Conservation (phyloP, 2,329 filamentous ascomycete genomes). For the Xylaria polymorpha region DNA sequence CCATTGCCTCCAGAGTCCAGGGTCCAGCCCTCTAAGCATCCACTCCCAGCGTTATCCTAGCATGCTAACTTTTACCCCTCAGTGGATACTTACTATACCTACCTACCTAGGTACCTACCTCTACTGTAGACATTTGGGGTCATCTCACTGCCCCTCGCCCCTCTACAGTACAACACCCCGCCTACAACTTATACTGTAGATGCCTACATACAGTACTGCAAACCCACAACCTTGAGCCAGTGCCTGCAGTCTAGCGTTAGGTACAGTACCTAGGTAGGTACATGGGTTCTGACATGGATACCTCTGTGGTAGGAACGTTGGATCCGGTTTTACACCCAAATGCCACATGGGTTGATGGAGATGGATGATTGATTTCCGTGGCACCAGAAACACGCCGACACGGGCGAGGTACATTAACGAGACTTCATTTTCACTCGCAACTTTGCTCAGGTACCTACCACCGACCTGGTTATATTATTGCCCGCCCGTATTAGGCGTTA, state of each 20-base stretch:
- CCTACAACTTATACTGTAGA: not conserved
- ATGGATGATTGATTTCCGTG: conserved; percentile 31
- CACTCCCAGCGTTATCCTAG: conserved; percentile 1
- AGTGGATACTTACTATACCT: conserved; percentile 14
- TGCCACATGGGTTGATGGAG: not conserved
- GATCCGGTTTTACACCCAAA: not conserved
- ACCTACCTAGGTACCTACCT: not conserved
- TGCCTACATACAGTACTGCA: not conserved
- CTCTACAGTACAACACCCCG: not conserved
- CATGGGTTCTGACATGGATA: too few relatives aligned
- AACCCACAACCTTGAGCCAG: conserved; percentile 7
- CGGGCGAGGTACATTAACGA: not conserved
- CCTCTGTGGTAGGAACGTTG: too few relatives aligned
- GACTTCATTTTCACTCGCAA: not conserved
- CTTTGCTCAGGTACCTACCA: not conserved
- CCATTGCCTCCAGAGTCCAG: not conserved
- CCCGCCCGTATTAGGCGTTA: not conserved
- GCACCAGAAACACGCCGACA: conserved; percentile 27
- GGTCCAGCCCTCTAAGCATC: not conserved
- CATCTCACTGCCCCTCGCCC: conserved; percentile 7
- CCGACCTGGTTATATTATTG: not conserved
- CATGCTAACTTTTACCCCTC: conserved; percentile 25
- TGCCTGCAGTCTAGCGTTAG: too few relatives aligned
- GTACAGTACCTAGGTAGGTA: too few relatives aligned
- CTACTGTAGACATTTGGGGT: not conserved